Conservation (phyloP, 78 protist genomes). For the Dictyostelium capitatum region DNA sequence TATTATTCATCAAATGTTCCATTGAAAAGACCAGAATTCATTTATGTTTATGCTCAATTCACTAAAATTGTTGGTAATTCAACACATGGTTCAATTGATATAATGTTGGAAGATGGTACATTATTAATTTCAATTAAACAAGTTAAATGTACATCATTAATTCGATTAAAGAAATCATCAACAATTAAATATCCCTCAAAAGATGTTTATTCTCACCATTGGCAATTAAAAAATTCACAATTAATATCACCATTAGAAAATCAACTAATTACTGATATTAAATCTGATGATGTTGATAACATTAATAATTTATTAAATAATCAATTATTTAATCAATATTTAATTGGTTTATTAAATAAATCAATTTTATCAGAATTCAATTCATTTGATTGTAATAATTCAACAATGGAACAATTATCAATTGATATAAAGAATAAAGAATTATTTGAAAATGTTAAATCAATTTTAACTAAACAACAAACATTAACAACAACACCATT, state of each 20-base stretch:
- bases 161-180: conserved; percentile 35
- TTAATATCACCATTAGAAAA: neutral
- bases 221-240: conserved; percentile 56
- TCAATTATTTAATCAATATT: neutral
- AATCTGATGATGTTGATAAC: neutral
- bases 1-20: conserved; percentile 29
- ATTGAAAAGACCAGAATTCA: neutral
- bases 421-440: neutral
- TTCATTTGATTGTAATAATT: neutral
- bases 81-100: conserved; percentile 13
- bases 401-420: neutral
- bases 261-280: neutral
- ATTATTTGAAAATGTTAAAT: neutral
- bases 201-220: conserved; percentile 18
- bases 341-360: neutral
- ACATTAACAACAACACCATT: neutral
- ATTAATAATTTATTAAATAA: neutral
- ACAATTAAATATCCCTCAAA: conserved; percentile 44
- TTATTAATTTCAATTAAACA: conserved; percentile 11
- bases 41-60: conserved; percentile 19
- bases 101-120: conserved; percentile 36
- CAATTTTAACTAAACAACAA: neutral
- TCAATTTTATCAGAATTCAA: neutral
- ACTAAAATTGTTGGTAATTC: conserved; percentile 48
- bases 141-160: conserved; percentile 43